Base-by-base conservation (phyloP, 2,329 filamentous ascomycete species). In the Ascocoryne sarcoides region DNA sequence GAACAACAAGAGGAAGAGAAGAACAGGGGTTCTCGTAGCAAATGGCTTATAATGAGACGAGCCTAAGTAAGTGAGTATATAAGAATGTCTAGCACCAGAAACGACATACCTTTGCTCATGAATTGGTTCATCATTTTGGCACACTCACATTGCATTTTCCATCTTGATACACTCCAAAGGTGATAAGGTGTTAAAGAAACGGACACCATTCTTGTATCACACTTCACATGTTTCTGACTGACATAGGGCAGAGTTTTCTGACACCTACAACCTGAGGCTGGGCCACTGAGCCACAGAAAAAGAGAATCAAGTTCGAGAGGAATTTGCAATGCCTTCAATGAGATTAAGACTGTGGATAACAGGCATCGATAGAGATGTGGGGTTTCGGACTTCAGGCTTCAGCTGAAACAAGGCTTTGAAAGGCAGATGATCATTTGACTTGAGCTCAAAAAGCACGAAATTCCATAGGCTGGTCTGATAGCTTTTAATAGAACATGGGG, bases 31-130 rank as follows among this genome's bases (percentile, higher is more conserved):
- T 34, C 46, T 29, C 8, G 43, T 45, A 15, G 44, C 32, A 14
- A 45, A 46, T 4, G 42, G 44, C 17, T 45, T 47, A 32, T 47
- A 49, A 32, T 26, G 26, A 26, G 15, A 14, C 10, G 21, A 42
- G 14, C 36, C 36, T 35, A 35, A 8, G 15, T 20, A 5, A 35
- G 19, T 20, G 5, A 35, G 32, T 5, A 35, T 12, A 19, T 7
- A 35, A 12, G 7, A 12, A 26, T 26, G 23, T 12, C 12, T 26
- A 26, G 23, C 12, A 7, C 7, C 12, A 12, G 7, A 7, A 26
- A 12, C 7, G 12, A 26, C 12, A 26, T 26, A 26, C 23, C 23
- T 26, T 26, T 26, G 12, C 12, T 12, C 23, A 26, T 12, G 12
- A 12, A 7, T 12, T 7, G 23, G 23, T 26, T 26, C 23, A 7